Evolutionary conservation across 495 filamentous ascomycete genomes (phyloP).

Genomic region (Penicillium verhagenii): DNA sequence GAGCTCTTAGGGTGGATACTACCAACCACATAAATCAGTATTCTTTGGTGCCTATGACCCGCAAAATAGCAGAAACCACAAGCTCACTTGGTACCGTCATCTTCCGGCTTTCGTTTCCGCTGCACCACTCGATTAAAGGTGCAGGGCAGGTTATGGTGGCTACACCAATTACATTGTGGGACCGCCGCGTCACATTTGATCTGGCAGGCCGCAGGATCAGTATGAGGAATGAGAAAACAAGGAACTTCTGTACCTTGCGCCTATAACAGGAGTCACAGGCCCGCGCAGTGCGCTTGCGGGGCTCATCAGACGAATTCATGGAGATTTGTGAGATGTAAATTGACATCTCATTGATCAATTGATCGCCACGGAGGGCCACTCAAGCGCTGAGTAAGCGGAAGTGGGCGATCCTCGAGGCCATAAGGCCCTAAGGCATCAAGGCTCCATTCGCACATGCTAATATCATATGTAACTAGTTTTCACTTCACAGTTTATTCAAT

Average conservation of each 20-base stretch:
- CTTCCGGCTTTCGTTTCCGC: conserved; percentile 32
- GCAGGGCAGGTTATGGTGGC: conserved; percentile 49
- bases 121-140: conserved; percentile 43
- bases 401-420: not conserved
- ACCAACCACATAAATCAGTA: not conserved
- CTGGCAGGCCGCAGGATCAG: conserved; percentile 26
- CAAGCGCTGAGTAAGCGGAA: conserved; percentile 19
- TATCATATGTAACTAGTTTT: too few relatives aligned
- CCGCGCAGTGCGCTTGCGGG: conserved; percentile 33
- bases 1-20: conserved; percentile 30
- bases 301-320: conserved; percentile 17
- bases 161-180: conserved; percentile 53
- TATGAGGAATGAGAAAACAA: not conserved
- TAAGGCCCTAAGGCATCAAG: too few relatives aligned
- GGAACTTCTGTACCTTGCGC: conserved; percentile 39
- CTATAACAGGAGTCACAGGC: conserved; percentile 53
- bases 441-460: too few relatives aligned
- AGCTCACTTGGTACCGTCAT: conserved; percentile 22
- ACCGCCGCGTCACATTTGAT: conserved; percentile 51
- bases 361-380: not conserved
- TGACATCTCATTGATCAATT: too few relatives aligned
- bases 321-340: not conserved
- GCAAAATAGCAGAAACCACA: not conserved
- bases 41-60: not conserved
- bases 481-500: too few relatives aligned